These are phyloP conservation scores for Ascochyta clinopodiicola DNA, from an alignment of 2,329 filamentous ascomycete genomes.

Conservation along the genomic window DNA sequence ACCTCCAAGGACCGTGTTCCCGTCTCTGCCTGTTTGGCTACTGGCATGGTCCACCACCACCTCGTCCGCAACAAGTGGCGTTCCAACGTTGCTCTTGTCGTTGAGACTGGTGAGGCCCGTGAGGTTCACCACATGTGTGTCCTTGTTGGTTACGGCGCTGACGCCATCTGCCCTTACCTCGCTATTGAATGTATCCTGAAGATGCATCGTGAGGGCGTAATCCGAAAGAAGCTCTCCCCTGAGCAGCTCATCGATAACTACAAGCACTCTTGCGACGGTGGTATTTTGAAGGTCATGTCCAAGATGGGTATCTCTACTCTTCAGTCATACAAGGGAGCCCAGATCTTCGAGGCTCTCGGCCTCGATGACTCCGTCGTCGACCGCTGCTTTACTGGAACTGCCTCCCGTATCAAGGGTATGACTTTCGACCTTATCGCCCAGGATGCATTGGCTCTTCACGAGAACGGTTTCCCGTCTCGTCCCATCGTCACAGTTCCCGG, in stretches of 20 bases:
- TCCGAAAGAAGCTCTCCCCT: constrained; percentile 85
- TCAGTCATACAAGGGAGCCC: constrained; percentile 95
- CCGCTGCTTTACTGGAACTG: constrained; percentile 92
- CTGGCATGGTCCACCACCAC: constrained; percentile 94
- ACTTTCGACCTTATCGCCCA: constrained; percentile 94
- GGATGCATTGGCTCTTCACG: constrained; percentile 93
- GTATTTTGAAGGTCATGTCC: constrained; percentile 98
- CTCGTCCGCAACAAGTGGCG: constrained; percentile 96
- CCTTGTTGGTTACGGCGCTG: constrained; percentile 92
- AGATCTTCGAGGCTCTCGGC: constrained; percentile 96
- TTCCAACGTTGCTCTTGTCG: constrained; percentile 82
- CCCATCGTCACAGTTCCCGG: constrained; percentile 78
- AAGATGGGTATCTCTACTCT: constrained; percentile 99
- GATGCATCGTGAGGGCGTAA: constrained; percentile 90
- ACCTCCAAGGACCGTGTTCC: constrained; percentile 82
- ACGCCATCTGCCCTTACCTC: constrained; percentile 93
- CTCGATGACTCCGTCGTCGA: constrained; percentile 92
- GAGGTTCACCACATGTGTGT: constrained; percentile 99
- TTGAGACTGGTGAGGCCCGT: constrained; percentile 93
- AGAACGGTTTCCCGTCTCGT: constrained; percentile 86
- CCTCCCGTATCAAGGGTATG: constrained; percentile 90
- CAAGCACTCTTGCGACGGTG: constrained; percentile 94
- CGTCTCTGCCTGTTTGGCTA: constrained; percentile 85
- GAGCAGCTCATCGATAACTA: constrained; percentile 91
- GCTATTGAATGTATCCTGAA: constrained; percentile 97